Conservation (phyloP, 345 rosid species). For the Syzygium aqueum region DNA sequence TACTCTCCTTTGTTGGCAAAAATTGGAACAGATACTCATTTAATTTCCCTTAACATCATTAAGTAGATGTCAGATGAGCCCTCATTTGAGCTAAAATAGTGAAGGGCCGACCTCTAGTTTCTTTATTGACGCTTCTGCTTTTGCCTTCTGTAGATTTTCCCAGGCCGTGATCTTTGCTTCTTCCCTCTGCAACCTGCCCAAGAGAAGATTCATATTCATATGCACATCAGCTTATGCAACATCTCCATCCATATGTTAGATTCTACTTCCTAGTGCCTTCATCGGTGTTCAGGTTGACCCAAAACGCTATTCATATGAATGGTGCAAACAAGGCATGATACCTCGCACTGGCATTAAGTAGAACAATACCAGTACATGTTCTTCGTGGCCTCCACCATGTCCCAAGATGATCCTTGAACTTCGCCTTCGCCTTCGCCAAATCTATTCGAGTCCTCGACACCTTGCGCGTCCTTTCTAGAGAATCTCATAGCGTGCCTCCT, state of each 20-base stretch:
- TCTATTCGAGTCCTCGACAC: conserved; percentile 22
- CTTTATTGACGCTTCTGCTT: conserved; percentile 92
- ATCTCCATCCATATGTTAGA: not conserved
- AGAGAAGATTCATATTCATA: not conserved
- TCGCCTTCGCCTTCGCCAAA: conserved; percentile 5
- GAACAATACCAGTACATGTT: conserved; percentile 48
- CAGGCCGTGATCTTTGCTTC: conserved; percentile 92
- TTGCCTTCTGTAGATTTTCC: conserved; percentile 95
- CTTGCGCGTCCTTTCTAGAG: conserved; percentile 32
- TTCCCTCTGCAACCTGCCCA: conserved; percentile 63
- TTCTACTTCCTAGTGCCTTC: not conserved
- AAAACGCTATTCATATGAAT: not conserved
- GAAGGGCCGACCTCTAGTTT: conserved; percentile 70
- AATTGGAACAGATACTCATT: not conserved
- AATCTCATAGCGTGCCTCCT: conserved; percentile 33
- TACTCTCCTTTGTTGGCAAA: not conserved
- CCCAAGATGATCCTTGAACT: conserved; percentile 41
- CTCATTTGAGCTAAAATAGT: not conserved
- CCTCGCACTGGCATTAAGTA: not conserved
- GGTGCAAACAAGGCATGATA: not conserved
- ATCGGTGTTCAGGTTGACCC: not conserved
- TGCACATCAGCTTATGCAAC: not conserved
- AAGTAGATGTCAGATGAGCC: not conserved
- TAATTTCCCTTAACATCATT: not conserved
- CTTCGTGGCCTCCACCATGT: conserved; percentile 48